phyloP scores from a whole-genome alignment of 768 basidiomycete genomes.

The Lentinula sp. region DNA sequence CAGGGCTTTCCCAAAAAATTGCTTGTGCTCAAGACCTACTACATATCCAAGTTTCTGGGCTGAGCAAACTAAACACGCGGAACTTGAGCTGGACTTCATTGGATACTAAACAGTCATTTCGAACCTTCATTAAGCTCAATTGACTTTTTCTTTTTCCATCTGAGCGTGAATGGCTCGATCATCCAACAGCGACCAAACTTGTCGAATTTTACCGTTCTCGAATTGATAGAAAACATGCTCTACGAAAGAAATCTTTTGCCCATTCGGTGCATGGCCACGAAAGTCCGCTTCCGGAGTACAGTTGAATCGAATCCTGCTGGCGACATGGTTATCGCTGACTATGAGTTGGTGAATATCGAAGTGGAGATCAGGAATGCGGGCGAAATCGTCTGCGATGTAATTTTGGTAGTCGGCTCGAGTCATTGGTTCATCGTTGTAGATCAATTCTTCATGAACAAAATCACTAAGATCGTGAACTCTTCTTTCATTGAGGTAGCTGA shows the following conservation, averaged over 20 bases:
- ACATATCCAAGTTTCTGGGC: no score
- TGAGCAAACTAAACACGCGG: no score
- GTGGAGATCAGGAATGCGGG: background rate
- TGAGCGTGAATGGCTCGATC: background rate
- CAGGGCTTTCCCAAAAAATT: no score
- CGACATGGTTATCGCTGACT: background rate
- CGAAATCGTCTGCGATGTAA: conserved; percentile 3
- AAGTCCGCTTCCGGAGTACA: background rate
- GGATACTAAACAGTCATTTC: no score
- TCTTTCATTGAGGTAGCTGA: background rate
- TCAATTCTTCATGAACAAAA: background rate
- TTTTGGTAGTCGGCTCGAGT: background rate
- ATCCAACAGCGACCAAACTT: conserved; percentile 1
- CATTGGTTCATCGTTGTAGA: background rate
- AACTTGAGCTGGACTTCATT: no score
- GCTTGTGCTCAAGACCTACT: no score
- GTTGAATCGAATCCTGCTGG: background rate
- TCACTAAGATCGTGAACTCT: background rate
- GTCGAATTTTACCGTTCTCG: background rate
- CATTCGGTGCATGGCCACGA: background rate
- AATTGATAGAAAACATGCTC: conserved; percentile 3
- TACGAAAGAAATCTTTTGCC: background rate
- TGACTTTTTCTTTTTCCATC: background rate
- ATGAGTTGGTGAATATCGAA: conserved; percentile 2
- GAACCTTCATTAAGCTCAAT: background rate